Percentiles rank a stretch among this genome's conserved stretches.
Conservation (phyloP, 352 stramenopile species). For the Globisporangium spiculum region DNA sequence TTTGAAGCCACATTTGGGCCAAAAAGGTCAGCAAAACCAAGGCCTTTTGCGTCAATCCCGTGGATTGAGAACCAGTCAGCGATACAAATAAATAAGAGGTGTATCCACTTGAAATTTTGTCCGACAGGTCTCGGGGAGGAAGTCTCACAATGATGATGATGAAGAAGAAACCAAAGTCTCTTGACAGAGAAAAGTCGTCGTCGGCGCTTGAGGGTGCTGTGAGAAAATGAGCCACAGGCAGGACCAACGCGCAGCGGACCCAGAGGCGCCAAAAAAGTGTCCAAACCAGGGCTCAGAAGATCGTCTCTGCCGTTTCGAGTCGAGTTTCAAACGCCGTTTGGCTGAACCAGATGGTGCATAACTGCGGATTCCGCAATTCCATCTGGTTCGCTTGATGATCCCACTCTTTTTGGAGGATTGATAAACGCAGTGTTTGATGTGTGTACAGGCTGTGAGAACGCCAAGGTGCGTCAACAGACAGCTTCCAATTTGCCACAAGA, state of each 20-base stretch:
- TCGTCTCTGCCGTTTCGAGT: slow-evolving; percentile 4
- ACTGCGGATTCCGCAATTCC: background rate
- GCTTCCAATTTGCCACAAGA: too few species aligned
- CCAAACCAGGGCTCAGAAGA: background rate
- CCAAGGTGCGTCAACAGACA: too few species aligned
- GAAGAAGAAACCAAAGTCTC: too few species aligned
- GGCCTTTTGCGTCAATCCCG: background rate
- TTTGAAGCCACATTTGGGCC: slow-evolving; percentile 4
- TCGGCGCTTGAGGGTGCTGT: too few species aligned
- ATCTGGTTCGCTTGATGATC: background rate
- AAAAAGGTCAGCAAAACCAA: background rate
- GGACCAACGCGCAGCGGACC: too few species aligned
- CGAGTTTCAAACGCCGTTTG: background rate
- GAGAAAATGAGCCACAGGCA: too few species aligned
- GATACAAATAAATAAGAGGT: background rate
- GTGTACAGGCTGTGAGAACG: too few species aligned
- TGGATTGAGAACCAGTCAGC: background rate
- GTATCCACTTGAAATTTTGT: background rate
- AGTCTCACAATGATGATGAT: too few species aligned
- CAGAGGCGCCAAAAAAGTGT: background rate
- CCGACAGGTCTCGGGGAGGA: too few species aligned
- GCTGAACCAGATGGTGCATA: background rate
- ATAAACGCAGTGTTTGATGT: background rate
- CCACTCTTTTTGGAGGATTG: background rate
- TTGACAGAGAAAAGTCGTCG: too few species aligned